Base-by-base conservation (phyloP, 495 filamentous ascomycete species). In the Neurospora sp. region DNA sequence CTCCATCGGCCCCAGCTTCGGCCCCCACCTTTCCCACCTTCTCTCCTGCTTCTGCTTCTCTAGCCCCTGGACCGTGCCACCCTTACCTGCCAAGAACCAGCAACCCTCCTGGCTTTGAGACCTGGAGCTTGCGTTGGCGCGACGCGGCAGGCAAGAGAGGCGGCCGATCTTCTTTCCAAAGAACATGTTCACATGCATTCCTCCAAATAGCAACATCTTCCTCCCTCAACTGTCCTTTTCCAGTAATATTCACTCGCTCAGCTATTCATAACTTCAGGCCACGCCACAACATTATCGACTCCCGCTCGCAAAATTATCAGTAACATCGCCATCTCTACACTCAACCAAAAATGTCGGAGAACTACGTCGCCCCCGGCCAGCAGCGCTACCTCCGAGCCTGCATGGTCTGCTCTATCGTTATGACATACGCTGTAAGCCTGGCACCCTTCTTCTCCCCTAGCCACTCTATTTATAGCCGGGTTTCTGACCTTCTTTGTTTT, bases 371-470 rank as follows among this genome's bases (percentile, higher is more conserved):
- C 19, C 87, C 91, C 13, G 84, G 84, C 77, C 91, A 93, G 79
- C 87, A 88, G 83, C 92, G 94, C 82, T 89, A 92, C 76, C 88
- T 97, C 62, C 94, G 96, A 77, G 96, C 96, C 73, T 99, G 96
- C 86, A 98, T 99, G 96, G 93, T 98, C 74, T 99, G 96, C 88
- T 92, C 92, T 8, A 91, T 97, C 77, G 92, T 99, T 72, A 93
- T 94, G 84, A 88, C 89, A 19, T 88, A 91, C 74, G 87, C 85
- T 71, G 92, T 94, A 85, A 77, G 88, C 82, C 24, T 71, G 45
- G 70, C 39, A 54, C 10, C 34, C 69, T 69, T 72, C 54, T 42
- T 38, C 28, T 24, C 70, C 34, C 40, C 69, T 37, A 69, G 5
- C 59, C 38, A 71, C 70, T 66, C 79, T 77, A 75, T 66, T 78